Evolutionary conservation across 768 basidiomycete genomes (phyloP), one percentile per base, ranked within the genome.

Genomic region (Russula griseocarnosa): DNA sequence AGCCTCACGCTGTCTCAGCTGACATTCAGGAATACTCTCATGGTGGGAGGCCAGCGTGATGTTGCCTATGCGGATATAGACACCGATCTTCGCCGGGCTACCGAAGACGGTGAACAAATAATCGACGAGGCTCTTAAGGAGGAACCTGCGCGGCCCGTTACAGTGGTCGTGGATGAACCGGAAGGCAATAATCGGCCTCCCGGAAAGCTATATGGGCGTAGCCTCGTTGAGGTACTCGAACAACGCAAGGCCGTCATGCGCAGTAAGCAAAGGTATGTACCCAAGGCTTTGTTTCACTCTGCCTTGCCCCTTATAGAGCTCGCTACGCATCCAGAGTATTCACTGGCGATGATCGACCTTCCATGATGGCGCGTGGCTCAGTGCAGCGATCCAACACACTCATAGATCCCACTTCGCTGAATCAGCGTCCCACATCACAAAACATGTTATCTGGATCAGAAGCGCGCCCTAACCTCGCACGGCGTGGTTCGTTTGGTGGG

Each of bases 171-270:
- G 4, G 70, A 70, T 18, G 68, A 72, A 32, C 67, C 69, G 3
- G 66, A 68, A 13, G 26, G 49, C 18, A 55, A 63, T 8, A 58
- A 74, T 58, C 80, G 87, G n/a, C 84, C 85, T 16, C 79, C 88
- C n/a, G 92, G 92, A 26, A 93, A 86, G 76, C 74, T 95, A 30
- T 94, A 84, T 71, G 94, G 94, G 26, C 86, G 86, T 70, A 95
- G 90, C 74, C 79, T 97, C 59, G 94, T 97, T 70, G 94, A 97
- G 72, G 87, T 92, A 72, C 79, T 97, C 11, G 93, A 96, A 73
- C 79, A 78, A 20, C 82, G 94, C 53, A 96, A 97, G 71, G 82
- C 85, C 16, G 82, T 85, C 67, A 89, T 94, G 84, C 86, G 87
- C 68, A 83, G 80, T 64, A 94, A 87, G 74, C 85, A 92, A 74